phyloP scores from a whole-genome alignment of 306 rosid genomes.

The Malus fusca region DNA sequence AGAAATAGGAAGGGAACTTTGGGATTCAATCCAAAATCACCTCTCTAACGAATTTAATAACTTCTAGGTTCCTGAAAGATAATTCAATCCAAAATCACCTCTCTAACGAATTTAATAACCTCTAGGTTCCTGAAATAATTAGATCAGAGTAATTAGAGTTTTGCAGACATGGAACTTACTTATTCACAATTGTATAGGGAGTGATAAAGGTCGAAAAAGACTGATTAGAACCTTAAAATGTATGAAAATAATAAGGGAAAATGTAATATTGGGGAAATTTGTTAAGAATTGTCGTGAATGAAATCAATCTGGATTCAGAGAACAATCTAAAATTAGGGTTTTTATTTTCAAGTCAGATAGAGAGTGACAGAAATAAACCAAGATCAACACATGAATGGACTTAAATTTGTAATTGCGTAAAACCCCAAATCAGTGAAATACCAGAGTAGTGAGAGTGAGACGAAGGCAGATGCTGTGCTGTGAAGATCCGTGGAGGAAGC shows the following conservation, averaged over 20 bases:
- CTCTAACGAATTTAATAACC: not conserved
- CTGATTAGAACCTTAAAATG: too few relatives aligned
- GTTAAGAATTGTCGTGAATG: not conserved
- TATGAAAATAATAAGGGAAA: too few relatives aligned
- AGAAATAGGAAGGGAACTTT: not conserved
- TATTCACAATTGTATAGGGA: not conserved
- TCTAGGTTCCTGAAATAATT: not conserved
- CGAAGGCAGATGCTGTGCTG: not conserved
- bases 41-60: not conserved
- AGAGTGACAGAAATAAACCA: not conserved
- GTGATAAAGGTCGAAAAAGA: too few relatives aligned
- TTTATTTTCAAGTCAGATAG: not conserved
- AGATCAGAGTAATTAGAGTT: not conserved
- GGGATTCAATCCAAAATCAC: constrained; percentile 11
- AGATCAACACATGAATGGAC: not conserved
- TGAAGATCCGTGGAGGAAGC: not conserved
- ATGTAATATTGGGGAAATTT: not conserved
- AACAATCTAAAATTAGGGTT: not conserved
- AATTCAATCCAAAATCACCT: constrained; percentile 12
- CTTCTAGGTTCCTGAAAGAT: not conserved
- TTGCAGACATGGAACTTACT: constrained; percentile 17
- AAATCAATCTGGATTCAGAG: not conserved
- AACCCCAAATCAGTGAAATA: not conserved
- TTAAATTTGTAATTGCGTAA: not conserved
- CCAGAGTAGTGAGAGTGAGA: not conserved